These are phyloP conservation scores for Boletus tylopilopsis DNA, from an alignment of 768 basidiomycete genomes.

Conservation along the genomic window DNA sequence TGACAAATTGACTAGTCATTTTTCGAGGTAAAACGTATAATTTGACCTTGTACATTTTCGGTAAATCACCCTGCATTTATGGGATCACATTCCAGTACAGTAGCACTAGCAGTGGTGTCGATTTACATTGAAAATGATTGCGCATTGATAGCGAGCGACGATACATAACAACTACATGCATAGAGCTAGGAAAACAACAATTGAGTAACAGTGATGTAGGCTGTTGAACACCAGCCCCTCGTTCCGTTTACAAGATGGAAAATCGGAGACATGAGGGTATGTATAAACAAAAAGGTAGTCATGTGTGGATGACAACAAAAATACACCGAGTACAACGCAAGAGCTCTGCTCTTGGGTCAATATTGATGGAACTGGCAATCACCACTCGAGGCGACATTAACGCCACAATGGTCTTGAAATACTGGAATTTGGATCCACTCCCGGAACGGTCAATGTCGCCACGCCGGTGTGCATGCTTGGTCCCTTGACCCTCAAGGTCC, in stretches of 20 bases:
- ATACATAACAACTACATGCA: constrained; percentile 21
- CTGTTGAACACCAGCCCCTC: not conserved
- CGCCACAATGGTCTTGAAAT: constrained; percentile 54
- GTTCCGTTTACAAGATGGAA: constrained; percentile 6
- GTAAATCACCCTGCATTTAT: not conserved
- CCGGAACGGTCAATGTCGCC: constrained; percentile 28
- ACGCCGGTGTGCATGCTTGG: constrained; percentile 31
- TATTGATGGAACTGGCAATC: constrained; percentile 5
- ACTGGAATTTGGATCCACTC: constrained; percentile 41
- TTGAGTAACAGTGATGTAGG: constrained; percentile 4
- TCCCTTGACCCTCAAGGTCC: constrained; percentile 33
- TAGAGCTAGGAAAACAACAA: constrained; percentile 26
- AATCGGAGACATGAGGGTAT: constrained; percentile 15
- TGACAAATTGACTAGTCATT: constrained; percentile 51
- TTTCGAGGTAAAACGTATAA: constrained; percentile 89
- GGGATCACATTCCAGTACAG: not conserved
- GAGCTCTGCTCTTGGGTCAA: constrained; percentile 9
- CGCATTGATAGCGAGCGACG: constrained; percentile 10
- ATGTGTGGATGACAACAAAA: constrained; percentile 5
- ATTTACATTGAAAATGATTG: constrained; percentile 1
- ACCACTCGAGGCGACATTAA: constrained; percentile 24
- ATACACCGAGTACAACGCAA: constrained; percentile 18
- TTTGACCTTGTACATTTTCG: constrained; percentile 40
- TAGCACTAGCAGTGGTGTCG: not conserved
- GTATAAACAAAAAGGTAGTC: constrained; percentile 13